Evolutionary conservation across 208 protist genomes (phyloP).

Genomic region (Sergeia podlipaevii): DNA sequence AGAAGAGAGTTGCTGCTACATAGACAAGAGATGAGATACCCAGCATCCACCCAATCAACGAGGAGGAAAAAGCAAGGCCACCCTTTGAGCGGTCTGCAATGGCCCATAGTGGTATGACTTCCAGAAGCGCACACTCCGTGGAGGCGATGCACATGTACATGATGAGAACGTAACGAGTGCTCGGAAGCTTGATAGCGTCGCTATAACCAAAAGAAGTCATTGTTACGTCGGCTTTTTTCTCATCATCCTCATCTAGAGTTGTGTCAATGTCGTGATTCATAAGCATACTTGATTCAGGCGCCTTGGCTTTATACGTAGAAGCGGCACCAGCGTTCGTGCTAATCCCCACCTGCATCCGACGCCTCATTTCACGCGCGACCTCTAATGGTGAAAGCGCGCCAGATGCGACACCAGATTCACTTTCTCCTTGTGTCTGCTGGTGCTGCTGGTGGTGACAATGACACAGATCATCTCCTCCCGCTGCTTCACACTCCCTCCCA

Average conservation of each 20-base stretch:
- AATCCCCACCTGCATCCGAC: too few relatives aligned
- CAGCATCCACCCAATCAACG: slow-evolving; percentile 21
- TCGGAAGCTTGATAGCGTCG: slow-evolving; percentile 11
- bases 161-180: slow-evolving; percentile 16
- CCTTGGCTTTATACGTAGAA: too few relatives aligned
- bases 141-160: slow-evolving; percentile 28
- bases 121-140: slow-evolving; percentile 18
- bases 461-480: too few relatives aligned
- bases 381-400: too few relatives aligned
- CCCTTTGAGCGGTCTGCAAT: slow-evolving; percentile 19
- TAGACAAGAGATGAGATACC: slow-evolving; percentile 7
- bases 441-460: slow-evolving; percentile 7
- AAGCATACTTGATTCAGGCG: too few relatives aligned
- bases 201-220: slow-evolving; percentile 14
- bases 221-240: slow-evolving; percentile 1
- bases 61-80: slow-evolving; percentile 17
- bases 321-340: too few relatives aligned
- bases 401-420: too few relatives aligned
- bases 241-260: background rate
- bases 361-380: too few relatives aligned
- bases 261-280: background rate
- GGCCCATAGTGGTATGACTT: slow-evolving; percentile 32
- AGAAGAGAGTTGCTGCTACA: slow-evolving; percentile 21
- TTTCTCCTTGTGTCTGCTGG: slow-evolving; percentile 7
- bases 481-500: too few relatives aligned